phyloP scores from a whole-genome alignment of 306 rosid genomes.

The Corylus avellana region DNA sequence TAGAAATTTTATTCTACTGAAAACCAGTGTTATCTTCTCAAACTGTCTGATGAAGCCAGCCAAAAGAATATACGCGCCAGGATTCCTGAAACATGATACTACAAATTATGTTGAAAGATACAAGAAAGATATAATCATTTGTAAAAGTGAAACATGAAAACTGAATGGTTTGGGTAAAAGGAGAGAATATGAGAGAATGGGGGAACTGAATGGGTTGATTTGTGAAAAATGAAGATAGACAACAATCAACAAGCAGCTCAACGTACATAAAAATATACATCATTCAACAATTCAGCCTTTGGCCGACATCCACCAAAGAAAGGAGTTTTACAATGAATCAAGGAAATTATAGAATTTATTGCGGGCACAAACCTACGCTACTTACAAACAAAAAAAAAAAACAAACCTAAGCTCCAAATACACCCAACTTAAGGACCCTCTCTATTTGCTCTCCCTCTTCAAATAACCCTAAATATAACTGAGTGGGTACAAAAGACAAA shows the following conservation, averaged over 20 bases:
- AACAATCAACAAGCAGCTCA: neutral
- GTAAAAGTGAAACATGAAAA: neutral
- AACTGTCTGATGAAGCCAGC: neutral
- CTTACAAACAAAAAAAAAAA: no score
- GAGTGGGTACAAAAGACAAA: neutral
- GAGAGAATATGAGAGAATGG: neutral
- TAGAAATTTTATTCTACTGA: neutral
- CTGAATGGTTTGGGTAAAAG: neutral
- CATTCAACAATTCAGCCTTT: neutral
- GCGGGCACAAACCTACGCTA: neutral
- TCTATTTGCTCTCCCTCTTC: neutral
- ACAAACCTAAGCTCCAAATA: neutral
- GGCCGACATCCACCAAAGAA: neutral
- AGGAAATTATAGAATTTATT: neutral
- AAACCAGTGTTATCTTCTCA: neutral
- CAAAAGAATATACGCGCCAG: neutral
- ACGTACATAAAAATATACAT: neutral
- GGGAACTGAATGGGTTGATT: neutral
- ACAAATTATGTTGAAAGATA: neutral
- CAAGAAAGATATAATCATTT: neutral
- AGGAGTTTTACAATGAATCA: neutral
- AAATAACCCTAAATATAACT: neutral
- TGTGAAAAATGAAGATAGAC: neutral
- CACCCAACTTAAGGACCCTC: neutral
- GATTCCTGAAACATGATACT: neutral